Conservation (phyloP, 1,139 yeast genomes). For the Magnusiomyces tetraspermus region DNA sequence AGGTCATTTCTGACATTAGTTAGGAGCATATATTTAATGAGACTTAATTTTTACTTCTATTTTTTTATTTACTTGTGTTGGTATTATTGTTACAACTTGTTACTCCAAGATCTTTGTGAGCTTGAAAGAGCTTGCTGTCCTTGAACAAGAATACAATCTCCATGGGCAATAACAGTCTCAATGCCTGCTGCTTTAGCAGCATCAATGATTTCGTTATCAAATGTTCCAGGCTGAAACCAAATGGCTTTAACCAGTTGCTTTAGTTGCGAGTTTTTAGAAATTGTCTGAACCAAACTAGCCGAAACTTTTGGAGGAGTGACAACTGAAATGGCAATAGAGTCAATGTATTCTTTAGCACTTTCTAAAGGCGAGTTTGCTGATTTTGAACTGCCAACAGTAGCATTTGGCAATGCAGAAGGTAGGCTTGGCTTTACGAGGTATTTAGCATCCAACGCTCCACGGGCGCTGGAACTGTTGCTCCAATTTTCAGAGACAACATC, state of each 20-base stretch:
- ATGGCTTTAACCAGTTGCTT: conserved; percentile 41
- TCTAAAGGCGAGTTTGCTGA: background rate
- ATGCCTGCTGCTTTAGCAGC: conserved; percentile 32
- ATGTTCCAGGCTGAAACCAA: conserved; percentile 83
- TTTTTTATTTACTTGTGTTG: background rate
- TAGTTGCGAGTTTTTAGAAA: conserved; percentile 20
- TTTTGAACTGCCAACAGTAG: no score
- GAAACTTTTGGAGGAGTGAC: conserved; percentile 68
- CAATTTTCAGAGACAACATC: conserved; percentile 31
- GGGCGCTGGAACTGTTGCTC: conserved; percentile 16
- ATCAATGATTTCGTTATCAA: conserved; percentile 45
- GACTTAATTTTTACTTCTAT: background rate
- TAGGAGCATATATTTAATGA: no score
- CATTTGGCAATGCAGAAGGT: background rate
- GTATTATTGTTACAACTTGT: background rate
- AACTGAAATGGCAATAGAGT: conserved; percentile 28
- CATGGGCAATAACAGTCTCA: conserved; percentile 43
- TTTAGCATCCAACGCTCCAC: background rate
- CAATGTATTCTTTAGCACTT: background rate
- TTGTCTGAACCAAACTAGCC: conserved; percentile 38
- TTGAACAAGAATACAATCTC: conserved; percentile 58
- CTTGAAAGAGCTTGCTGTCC: conserved; percentile 34
- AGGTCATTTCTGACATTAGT: no score
- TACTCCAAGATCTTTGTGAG: background rate
- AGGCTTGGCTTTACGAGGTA: background rate